A percentile compares a stretch with the other conserved stretches of the same genome.
Evolutionary conservation across 768 basidiomycete species (phyloP).

Genomic region (Phanerochaete carnosa): DNA sequence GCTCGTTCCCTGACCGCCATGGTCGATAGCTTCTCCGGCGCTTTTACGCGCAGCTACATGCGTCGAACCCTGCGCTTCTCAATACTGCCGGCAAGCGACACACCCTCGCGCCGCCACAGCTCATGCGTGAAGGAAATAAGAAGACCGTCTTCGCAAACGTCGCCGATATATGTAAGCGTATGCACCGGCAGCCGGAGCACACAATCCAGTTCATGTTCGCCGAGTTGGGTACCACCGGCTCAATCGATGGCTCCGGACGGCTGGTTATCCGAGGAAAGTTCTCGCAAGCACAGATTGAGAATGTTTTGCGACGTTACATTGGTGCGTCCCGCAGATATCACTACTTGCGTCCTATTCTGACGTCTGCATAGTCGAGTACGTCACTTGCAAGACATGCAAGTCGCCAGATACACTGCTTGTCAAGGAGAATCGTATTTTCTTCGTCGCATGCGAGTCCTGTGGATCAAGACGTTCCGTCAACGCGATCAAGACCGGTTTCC

Average conservation of each 20-base stretch:
- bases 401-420: constrained; percentile 94
- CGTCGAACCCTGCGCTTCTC: constrained; percentile 89
- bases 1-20: background rate
- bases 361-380: constrained; percentile 78
- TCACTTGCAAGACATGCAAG: constrained; percentile 99
- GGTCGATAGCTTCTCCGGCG: constrained; percentile 76
- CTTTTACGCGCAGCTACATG: constrained; percentile 88
- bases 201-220: constrained; percentile 96
- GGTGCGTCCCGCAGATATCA: constrained; percentile 48
- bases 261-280: constrained; percentile 97
- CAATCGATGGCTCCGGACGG: constrained; percentile 87
- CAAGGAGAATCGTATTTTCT: constrained; percentile 99
- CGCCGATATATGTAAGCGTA: constrained; percentile 95
- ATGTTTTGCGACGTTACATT: constrained; percentile 93
- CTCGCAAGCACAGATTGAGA: constrained; percentile 98
- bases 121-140: constrained; percentile 95
- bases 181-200: constrained; percentile 97
- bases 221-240: constrained; percentile 97
- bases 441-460: constrained; percentile 92
- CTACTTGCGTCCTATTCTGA: background rate
- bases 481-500: constrained; percentile 97
- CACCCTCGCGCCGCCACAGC: constrained; percentile 94
- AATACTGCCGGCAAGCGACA: constrained; percentile 88
- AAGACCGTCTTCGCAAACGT: constrained; percentile 97
- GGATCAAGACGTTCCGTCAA: constrained; percentile 90